Evolutionary conservation across 192 early-diverging fungal genomes (phyloP).

Genomic region (Helicostylum pulchrum): DNA sequence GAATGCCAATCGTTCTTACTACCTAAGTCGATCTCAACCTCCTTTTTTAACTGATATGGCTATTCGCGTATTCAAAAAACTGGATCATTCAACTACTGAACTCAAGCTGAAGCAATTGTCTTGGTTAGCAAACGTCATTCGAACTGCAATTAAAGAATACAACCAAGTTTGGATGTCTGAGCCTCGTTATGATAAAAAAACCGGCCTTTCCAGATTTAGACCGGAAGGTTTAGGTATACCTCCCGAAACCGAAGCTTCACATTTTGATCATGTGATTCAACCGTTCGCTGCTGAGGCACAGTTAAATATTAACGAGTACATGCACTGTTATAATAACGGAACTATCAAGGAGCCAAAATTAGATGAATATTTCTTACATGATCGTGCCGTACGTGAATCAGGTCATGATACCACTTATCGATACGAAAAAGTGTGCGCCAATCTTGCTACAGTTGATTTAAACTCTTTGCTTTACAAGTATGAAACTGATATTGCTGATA

Average conservation of each 20-base stretch:
- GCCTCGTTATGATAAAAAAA: slow-evolving; percentile 72
- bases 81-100: slow-evolving; percentile 45
- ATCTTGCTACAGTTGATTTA: slow-evolving; percentile 91
- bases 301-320: slow-evolving; percentile 70
- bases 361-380: slow-evolving; percentile 96
- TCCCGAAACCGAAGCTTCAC: slow-evolving; percentile 93
- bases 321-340: slow-evolving; percentile 65
- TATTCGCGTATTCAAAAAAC: slow-evolving; percentile 68
- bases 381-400: slow-evolving; percentile 94
- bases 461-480: slow-evolving; percentile 95
- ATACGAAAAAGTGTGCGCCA: slow-evolving; percentile 85
- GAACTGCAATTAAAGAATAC: slow-evolving; percentile 89
- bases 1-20: slow-evolving; percentile 98
- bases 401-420: slow-evolving; percentile 97
- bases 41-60: slow-evolving; percentile 98
- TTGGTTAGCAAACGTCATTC: slow-evolving; percentile 70
- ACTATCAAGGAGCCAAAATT: slow-evolving; percentile 75
- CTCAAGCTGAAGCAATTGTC: slow-evolving; percentile 42
- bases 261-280: slow-evolving; percentile 83
- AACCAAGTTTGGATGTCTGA: slow-evolving; percentile 84
- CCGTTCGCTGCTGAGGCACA: slow-evolving; percentile 72
- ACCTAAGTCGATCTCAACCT: slow-evolving; percentile 94
- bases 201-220: slow-evolving; percentile 81
- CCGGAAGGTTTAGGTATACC: slow-evolving; percentile 93
- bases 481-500: slow-evolving; percentile 83